A percentile compares a stretch with the other conserved stretches of the same genome.
phyloP scores from a whole-genome alignment of 1,284 basidiomycete species.

The Ganoderma meredithae region DNA sequence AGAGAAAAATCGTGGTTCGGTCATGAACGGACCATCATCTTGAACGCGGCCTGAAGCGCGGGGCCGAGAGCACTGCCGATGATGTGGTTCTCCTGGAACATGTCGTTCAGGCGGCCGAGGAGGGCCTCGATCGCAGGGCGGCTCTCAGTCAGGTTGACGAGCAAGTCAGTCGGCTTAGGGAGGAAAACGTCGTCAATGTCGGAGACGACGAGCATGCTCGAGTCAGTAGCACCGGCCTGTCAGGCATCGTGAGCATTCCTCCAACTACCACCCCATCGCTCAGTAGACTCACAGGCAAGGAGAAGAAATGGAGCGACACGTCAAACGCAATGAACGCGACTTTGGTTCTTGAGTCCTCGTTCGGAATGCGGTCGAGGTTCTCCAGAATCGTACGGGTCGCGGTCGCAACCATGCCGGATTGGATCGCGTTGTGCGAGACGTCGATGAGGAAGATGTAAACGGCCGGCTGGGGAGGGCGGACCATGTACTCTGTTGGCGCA shows the following conservation, averaged over 20 bases:
- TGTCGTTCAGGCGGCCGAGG: constrained; percentile 86
- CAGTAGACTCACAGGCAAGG: constrained; percentile 67
- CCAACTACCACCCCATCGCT: background rate
- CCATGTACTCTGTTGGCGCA: constrained; percentile 99
- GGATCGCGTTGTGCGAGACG: constrained; percentile 91
- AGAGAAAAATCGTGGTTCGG: background rate
- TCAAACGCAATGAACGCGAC: constrained; percentile 95
- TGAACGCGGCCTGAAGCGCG: constrained; percentile 94
- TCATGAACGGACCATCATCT: constrained; percentile 77
- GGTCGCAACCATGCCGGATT: constrained; percentile 97
- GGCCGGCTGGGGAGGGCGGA: constrained; percentile 96
- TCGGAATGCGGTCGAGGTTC: constrained; percentile 94
- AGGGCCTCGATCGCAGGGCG: constrained; percentile 85
- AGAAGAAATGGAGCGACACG: constrained; percentile 96
- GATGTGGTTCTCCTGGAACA: constrained; percentile 95
- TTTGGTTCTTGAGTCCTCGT: constrained; percentile 93
- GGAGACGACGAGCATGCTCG: constrained; percentile 96
- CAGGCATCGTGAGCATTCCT: constrained; percentile 4
- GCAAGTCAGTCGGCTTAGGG: constrained; percentile 94
- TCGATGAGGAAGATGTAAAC: constrained; percentile 98
- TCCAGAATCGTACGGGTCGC: constrained; percentile 96
- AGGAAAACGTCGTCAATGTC: constrained; percentile 98
- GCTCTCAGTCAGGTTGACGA: constrained; percentile 92
- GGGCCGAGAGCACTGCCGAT: constrained; percentile 97
- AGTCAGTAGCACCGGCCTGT: constrained; percentile 83